Base-by-base conservation (phyloP, 2,329 filamentous ascomycete species). In the Lasiodiplodia citricola region DNA sequence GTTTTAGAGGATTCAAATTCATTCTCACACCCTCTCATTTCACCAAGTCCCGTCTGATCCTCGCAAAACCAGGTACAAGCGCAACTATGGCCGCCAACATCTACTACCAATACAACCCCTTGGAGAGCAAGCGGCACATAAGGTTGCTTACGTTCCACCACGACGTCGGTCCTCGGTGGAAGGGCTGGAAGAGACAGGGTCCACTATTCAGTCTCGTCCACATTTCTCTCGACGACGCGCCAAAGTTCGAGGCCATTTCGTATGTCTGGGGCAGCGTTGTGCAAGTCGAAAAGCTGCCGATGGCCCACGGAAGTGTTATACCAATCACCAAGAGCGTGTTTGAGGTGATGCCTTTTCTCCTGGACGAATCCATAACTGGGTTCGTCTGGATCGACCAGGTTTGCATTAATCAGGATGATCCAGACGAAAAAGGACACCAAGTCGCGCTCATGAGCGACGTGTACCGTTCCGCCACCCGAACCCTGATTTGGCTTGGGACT, bases 401-500 rank as follows among this genome's bases (percentile, higher is more conserved):
- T 23, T 68, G 69, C 50, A 69, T 71, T 51, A 64, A 71, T 23
- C 70, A 71, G 51, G 13, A 54, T 57, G 51, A 69, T 25, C 23
- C 37, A 37, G 16, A 52, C 23, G 70, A 71, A 47, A 55, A 41
- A 28, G 68, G 56, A 37, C 25, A 44, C 10, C 64, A 71, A 25
- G 62, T 71, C 31, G n/a, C 11, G 16, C 56, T 56, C 14, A 66
- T 70, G 66, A 28, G n/a, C 16, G 18, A 67, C 2, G 69, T 71
- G 4, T 71, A 67, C 63, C 28, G 41, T n/a, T 18, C 23, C 8
- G 57, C 65, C 44, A 2, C 47, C 31, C n/a, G 41, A 16, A 60
- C 68, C 7, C 14, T 55, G 14, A 56, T 67, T 13, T 71, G 72
- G 72, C 66, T 73, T 1, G 72, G 72, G 14, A 18, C 35, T 4